Base-by-base conservation (phyloP, 1,284 basidiomycete genomes). In the Grifola frondosa region DNA sequence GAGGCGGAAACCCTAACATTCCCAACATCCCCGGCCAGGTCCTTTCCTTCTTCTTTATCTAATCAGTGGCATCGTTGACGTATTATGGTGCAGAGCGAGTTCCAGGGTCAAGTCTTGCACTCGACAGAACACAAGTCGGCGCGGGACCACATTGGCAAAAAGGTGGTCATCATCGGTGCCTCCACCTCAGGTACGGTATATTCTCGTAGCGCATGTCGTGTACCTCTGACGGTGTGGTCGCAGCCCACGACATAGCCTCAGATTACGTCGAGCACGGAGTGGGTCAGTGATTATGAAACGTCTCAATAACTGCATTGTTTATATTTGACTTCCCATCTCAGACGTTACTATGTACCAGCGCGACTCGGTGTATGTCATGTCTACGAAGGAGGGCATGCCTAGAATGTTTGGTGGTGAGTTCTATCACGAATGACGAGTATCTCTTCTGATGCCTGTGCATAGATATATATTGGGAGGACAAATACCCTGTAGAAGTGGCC, bases 301-400 rank as follows among this genome's bases (percentile, higher is more conserved):
- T 33, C 20, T 23, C 25, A 21, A 23, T 30, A 19, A 11, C 12
- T 12, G 26, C 41, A 33, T 21, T 25, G 21, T 6, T 23, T 8
- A 24, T 16, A 7, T 4, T 12, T 11, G 22, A 11, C 10, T 22
- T 10, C 9, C n/a, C 6, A 12, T 25, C 28, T 22, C 24, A 77
- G 76, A 77, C 35, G 72, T 80, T 4, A 82, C 80, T 3, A 77
- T 85, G 66, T 74, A 76, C 46, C 84, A 87, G 61, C 71, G 84
- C 20, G 70, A 70, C 23, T 71, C 77, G 4, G 85, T 80, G 8
- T 84, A 80, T 57, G 64, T 86, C 52, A 80, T 85, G 74, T 71
- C 58, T 48, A 74, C 67, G 33, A 71, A 64, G 63, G 67, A 66
- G 53, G 77, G 68, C 46, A 65, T 64, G 63, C 64, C 60, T 12